These are phyloP conservation scores for Beauveria medogensis DNA, from an alignment of 2,329 filamentous ascomycete species.

Conservation along the genomic window DNA sequence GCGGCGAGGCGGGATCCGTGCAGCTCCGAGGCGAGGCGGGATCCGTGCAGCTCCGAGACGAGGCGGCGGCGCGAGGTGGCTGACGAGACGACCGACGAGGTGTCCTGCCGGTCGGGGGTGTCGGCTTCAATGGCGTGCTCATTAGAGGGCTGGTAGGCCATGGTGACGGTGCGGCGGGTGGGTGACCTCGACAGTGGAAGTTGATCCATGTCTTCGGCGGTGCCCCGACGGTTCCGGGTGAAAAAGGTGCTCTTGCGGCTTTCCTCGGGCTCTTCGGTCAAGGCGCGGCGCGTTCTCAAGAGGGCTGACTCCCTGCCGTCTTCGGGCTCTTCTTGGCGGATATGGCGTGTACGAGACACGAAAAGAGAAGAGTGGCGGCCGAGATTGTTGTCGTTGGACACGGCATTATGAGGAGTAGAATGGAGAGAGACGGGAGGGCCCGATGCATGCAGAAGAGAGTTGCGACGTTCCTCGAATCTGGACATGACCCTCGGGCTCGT, in stretches of 20 bases:
- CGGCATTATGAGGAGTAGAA: slow-evolving; percentile 28
- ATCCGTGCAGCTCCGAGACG: slow-evolving; percentile 36
- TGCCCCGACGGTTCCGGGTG: slow-evolving; percentile 37
- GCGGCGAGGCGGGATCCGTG: slow-evolving; percentile 37
- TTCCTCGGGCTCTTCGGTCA: slow-evolving; percentile 42
- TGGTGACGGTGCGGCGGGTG: slow-evolving; percentile 51
- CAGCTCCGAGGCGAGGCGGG: slow-evolving; percentile 41
- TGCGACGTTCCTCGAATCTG: slow-evolving; percentile 46
- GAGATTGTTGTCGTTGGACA: slow-evolving; percentile 27
- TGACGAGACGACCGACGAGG: slow-evolving; percentile 31
- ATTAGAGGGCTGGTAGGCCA: slow-evolving; percentile 21
- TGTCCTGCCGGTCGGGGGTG: slow-evolving; percentile 22
- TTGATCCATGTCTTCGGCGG: slow-evolving; percentile 41
- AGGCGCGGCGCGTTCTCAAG: slow-evolving; percentile 34
- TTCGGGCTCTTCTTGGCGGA: slow-evolving; percentile 38
- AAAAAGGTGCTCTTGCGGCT: slow-evolving; percentile 35
- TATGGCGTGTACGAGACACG: slow-evolving; percentile 33
- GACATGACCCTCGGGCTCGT: slow-evolving; percentile 41
- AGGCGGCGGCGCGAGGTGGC: slow-evolving; percentile 47
- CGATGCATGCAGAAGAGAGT: slow-evolving; percentile 37
- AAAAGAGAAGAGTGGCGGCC: slow-evolving; percentile 47
- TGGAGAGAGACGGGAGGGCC: slow-evolving; percentile 38
- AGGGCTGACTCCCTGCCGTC: slow-evolving; percentile 29
- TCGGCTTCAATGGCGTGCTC: slow-evolving; percentile 24
- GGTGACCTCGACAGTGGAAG: slow-evolving; percentile 41